Base-by-base conservation (phyloP, 345 rosid species). In the Sapria himalayana region DNA sequence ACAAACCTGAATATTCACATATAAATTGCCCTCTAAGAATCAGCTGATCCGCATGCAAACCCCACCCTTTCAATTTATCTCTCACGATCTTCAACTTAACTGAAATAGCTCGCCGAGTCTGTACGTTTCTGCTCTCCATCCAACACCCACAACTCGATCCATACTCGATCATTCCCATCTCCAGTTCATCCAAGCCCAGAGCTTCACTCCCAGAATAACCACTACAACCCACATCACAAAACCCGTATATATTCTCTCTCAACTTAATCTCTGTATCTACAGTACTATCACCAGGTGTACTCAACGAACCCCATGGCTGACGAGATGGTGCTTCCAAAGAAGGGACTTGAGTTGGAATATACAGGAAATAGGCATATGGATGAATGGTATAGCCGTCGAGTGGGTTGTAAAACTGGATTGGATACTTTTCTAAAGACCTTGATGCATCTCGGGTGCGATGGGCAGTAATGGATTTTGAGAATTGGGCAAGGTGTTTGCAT, bases 1-100 rank as follows among this genome's bases (percentile, higher is more conserved):
- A 15, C 1, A 1, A 56, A 81, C 94, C 94, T 54, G 93, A 76
- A 54, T 82, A 89, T 53, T 89, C 93, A 18, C 94, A 89, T 17
- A 82, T 52, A 48, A 76, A 89, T 19, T 74, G 85, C 22, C 82
- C 80, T 52, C 45, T 51, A 37, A 33, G 51, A 23, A 89, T 72
- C 20, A 43, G n/a, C 57, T 76, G 91, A 64, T 78, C 78, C 39
- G 81, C 68, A 37, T 40, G 60, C 63, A 82, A 74, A 22, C 81
- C 61, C 93, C 94, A 82, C 1, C 98, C 94, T 71, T 82, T 79
- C 42, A 52, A 66, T 44, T 13, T 58, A 27, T 57, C 65, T 53
- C 81, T 57, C 20, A 52, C 85, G 33, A 89, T 61, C 69, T 72
- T 82, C 66, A 82, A 16, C 53, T 59, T 22, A 38, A 72, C 75